phyloP scores from a whole-genome alignment of 1,284 basidiomycete species.

The Ceratobasidium sp. region DNA sequence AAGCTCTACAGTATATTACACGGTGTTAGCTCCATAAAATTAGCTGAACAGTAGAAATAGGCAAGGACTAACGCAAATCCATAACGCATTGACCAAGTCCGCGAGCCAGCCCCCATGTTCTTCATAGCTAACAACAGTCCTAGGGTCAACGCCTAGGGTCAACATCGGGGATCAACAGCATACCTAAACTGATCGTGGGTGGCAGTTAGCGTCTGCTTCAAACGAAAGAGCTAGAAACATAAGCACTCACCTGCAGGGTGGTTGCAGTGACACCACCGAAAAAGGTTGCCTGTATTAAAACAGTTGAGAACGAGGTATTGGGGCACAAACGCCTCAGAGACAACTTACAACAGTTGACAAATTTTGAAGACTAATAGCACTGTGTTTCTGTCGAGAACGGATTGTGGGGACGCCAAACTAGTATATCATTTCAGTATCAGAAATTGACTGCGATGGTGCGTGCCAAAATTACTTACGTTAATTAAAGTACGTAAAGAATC shows the following conservation, averaged over 20 bases:
- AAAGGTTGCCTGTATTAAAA: constrained; percentile 67
- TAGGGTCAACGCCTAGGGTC: not conserved
- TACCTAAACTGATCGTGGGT: constrained; percentile 15
- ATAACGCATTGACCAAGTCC: constrained; percentile 73
- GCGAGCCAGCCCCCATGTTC: not conserved
- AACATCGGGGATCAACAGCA: not conserved
- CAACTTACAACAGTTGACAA: constrained; percentile 68
- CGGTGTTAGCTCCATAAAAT: not conserved
- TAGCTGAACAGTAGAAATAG: not conserved
- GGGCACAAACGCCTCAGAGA: not conserved
- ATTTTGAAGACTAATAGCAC: constrained; percentile 75
- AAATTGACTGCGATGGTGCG: not conserved
- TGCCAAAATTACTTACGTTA: constrained; percentile 55
- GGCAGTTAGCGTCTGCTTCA: not conserved
- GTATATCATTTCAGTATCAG: not conserved
- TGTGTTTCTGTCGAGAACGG: constrained; percentile 79
- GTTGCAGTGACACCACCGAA: constrained; percentile 77
- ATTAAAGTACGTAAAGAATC: constrained; percentile 75
- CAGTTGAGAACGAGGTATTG: not conserved
- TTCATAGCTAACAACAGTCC: constrained; percentile 2
- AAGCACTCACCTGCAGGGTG: constrained; percentile 48
- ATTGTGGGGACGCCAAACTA: constrained; percentile 76
- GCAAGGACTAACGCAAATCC: constrained; percentile 64
- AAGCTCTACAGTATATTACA: constrained; percentile 54
- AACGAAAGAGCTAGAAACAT: not conserved